Evolutionary conservation across 768 basidiomycete species (phyloP), one percentile per base, ranked within the genome.

Genomic region (Boletus rubescentipes): DNA sequence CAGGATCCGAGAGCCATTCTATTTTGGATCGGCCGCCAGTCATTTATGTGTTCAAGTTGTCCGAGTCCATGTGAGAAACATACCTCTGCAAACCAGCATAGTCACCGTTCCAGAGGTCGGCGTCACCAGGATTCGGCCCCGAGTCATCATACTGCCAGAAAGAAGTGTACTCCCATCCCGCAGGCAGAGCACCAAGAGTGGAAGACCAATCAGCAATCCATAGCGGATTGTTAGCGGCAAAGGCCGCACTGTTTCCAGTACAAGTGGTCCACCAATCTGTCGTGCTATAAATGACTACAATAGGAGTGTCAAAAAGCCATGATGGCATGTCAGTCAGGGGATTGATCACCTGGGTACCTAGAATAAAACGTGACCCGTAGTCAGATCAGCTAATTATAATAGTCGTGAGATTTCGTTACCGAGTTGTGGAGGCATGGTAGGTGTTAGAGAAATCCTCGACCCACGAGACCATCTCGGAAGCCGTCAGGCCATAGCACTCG

Each of bases 191-290:
- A 2, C 83, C 84, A 15, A 81, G 66, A 21, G 66, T 59, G 6
- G 80, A 79, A 2, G 80, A 64, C 42, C 75, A 86, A 31, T 72
- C 67, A 2, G 86, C 85, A 41, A 87, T 75, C 84, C 83, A 86
- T 2, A 88, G 73, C 3, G 84, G 83, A 62, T 79, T 84, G 49
- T 71, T 77, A 2, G 63, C 47, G 1, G 64, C 77, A 56, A 87
- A 87, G 8, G 68, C 69, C 16, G 72, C 66, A 54, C 75, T 81
- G 65, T 84, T 81, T 0, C 80, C 83, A 1, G 86, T 87, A 67
- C 86, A 88, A 6, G 74, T 75, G 9, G 60, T 79, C 86, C 87
- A 88, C 86, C 85, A 87, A 63, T 79, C 72, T 6, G 81, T 85
- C 5, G 81, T 83, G 29, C 81, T 82, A 61, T 86, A 87, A 47